These are phyloP conservation scores for Onygena corvina DNA, from an alignment of 2,329 filamentous ascomycete species.

Conservation along the genomic window DNA sequence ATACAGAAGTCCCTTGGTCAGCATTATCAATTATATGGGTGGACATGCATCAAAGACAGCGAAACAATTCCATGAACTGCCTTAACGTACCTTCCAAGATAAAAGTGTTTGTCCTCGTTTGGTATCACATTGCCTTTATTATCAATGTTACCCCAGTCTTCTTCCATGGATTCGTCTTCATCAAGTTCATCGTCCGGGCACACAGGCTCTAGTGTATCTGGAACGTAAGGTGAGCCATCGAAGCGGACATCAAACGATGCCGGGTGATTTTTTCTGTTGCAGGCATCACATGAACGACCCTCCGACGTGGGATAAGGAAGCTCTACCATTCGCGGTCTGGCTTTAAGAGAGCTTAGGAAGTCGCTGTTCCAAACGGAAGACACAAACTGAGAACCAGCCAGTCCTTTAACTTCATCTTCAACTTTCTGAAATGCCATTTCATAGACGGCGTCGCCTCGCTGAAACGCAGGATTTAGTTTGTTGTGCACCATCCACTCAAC, in stretches of 20 bases:
- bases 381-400: slow-evolving; percentile 58
- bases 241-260: slow-evolving; percentile 54
- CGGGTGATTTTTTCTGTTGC: slow-evolving; percentile 56
- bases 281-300: slow-evolving; percentile 52
- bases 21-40: neutral
- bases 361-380: slow-evolving; percentile 57
- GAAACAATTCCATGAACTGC: neutral
- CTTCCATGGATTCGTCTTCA: slow-evolving; percentile 25
- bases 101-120: slow-evolving; percentile 37
- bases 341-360: slow-evolving; percentile 54
- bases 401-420: slow-evolving; percentile 55
- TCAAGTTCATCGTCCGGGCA: slow-evolving; percentile 34
- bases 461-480: slow-evolving; percentile 60
- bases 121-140: slow-evolving; percentile 39
- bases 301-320: slow-evolving; percentile 35
- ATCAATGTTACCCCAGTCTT: slow-evolving; percentile 31
- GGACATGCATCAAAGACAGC: neutral
- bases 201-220: slow-evolving; percentile 53
- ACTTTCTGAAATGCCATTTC: slow-evolving; percentile 57
- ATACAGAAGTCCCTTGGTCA: neutral
- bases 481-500: slow-evolving; percentile 75
- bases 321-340: slow-evolving; percentile 50
- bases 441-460: slow-evolving; percentile 52
- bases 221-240: slow-evolving; percentile 53
- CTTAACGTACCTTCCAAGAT: slow-evolving; percentile 38